These are phyloP conservation scores for Picochlorum sp. DNA, from an alignment of 139 green algal species.

Conservation along the genomic window DNA sequence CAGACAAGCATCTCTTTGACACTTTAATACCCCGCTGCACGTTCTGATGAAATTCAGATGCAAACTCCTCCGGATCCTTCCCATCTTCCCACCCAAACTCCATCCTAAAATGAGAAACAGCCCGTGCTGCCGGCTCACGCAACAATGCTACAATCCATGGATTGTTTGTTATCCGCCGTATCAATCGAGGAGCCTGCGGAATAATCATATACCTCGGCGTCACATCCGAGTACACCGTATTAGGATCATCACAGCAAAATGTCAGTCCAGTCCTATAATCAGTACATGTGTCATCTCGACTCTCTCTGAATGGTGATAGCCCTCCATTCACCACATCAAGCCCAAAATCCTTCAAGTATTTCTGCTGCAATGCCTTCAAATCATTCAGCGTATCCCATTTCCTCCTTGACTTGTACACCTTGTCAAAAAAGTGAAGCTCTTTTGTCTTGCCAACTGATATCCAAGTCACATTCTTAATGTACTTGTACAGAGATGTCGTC, in stretches of 20 bases:
- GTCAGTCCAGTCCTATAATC: neutral
- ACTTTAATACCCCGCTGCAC: neutral
- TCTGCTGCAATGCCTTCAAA: neutral
- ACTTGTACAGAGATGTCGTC: neutral
- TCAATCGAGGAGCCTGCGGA: neutral
- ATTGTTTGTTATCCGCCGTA: neutral
- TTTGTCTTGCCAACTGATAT: neutral
- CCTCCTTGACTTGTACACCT: neutral
- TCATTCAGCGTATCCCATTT: neutral
- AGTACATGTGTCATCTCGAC: neutral
- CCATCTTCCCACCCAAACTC: neutral
- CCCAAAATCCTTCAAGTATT: neutral
- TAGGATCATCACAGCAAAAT: neutral
- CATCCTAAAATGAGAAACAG: neutral
- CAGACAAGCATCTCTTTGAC: neutral
- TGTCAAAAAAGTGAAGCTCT: slow-evolving; percentile 3
- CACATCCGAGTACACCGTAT: neutral
- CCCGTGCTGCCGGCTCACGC: neutral
- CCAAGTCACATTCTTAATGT: neutral
- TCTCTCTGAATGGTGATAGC: neutral
- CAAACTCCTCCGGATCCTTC: neutral
- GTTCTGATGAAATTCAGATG: neutral
- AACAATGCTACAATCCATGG: neutral
- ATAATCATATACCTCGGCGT: neutral
- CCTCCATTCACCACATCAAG: neutral